A percentile compares a stretch with the other conserved stretches of the same genome.
Conservation (phyloP, 2,329 filamentous ascomycete genomes). For the Fusarium anthophilum region DNA sequence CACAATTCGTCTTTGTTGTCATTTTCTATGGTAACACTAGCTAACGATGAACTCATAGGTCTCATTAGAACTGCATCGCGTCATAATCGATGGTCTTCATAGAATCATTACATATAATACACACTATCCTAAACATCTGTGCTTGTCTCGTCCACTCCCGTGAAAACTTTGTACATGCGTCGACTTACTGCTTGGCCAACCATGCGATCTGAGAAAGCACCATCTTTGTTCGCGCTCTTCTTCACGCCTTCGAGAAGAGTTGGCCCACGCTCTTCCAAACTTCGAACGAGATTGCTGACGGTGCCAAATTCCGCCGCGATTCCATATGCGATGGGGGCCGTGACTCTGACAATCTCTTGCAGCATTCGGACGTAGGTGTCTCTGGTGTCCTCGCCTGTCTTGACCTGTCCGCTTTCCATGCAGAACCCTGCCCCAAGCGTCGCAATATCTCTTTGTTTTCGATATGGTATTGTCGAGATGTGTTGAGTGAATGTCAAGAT, state of each 20-base stretch:
- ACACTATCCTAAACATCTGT: conserved; percentile 56
- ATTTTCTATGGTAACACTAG: conserved; percentile 29
- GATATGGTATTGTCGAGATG: conserved; percentile 79
- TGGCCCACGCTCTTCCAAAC: conserved; percentile 67
- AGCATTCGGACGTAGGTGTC: conserved; percentile 81
- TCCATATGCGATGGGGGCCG: conserved; percentile 76
- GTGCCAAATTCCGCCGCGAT: conserved; percentile 69
- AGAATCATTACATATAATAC: conserved; percentile 17
- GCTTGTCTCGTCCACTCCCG: conserved; percentile 62
- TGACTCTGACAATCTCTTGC: conserved; percentile 77
- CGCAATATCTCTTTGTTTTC: conserved; percentile 60
- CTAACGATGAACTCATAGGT: conserved; percentile 37
- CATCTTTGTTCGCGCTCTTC: conserved; percentile 66
- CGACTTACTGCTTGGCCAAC: conserved; percentile 68
- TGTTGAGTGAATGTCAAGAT: conserved; percentile 80
- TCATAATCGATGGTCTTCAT: conserved; percentile 4
- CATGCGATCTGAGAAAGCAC: conserved; percentile 62
- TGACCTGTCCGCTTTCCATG: conserved; percentile 82
- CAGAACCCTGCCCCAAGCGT: conserved; percentile 73
- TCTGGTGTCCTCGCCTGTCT: conserved; percentile 68
- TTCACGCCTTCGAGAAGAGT: conserved; percentile 68
- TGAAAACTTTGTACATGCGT: conserved; percentile 69
- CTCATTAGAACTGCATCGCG: background rate
- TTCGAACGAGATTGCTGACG: conserved; percentile 66
- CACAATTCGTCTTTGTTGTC: conserved; percentile 33